These are phyloP conservation scores for Lactarius vividus DNA, from an alignment of 768 basidiomycete genomes.

Conservation along the genomic window DNA sequence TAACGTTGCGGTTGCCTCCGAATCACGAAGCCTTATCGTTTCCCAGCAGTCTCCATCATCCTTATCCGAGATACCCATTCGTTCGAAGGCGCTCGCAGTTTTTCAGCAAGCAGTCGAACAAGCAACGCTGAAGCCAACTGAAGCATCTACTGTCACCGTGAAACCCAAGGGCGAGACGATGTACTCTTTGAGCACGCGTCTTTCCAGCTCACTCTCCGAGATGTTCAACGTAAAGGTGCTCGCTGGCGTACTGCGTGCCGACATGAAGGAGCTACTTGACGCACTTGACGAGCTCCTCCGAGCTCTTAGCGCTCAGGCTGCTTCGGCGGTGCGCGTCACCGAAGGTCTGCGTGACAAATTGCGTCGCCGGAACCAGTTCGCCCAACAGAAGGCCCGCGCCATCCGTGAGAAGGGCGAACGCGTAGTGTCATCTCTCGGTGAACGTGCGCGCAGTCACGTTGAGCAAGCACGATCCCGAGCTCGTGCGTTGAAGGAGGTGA, in stretches of 20 bases:
- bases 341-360: slow-evolving; percentile 29
- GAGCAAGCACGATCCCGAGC: slow-evolving; percentile 33
- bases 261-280: slow-evolving; percentile 55
- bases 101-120: slow-evolving; percentile 12
- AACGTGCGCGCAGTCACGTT: slow-evolving; percentile 30
- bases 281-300: slow-evolving; percentile 57
- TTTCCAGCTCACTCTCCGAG: slow-evolving; percentile 50
- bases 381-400: slow-evolving; percentile 32
- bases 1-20: not conserved
- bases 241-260: slow-evolving; percentile 43
- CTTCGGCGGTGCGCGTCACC: slow-evolving; percentile 18
- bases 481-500: slow-evolving; percentile 29
- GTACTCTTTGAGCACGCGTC: slow-evolving; percentile 40
- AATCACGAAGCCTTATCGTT: slow-evolving; percentile 15
- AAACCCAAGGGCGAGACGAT: slow-evolving; percentile 19
- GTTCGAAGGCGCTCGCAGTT: slow-evolving; percentile 26
- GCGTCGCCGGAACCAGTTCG: slow-evolving; percentile 32
- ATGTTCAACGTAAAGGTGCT: slow-evolving; percentile 45
- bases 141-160: slow-evolving; percentile 10
- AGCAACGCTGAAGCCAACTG: not conserved
- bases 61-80: slow-evolving; percentile 17
- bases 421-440: slow-evolving; percentile 30
- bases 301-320: slow-evolving; percentile 27
- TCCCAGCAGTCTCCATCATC: slow-evolving; percentile 20
- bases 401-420: slow-evolving; percentile 33